Percentiles rank a stretch among this genome's conserved stretches.
These are phyloP conservation scores for Hysterium pulicare DNA, from an alignment of 2,329 filamentous ascomycete species.

Conservation along the genomic window DNA sequence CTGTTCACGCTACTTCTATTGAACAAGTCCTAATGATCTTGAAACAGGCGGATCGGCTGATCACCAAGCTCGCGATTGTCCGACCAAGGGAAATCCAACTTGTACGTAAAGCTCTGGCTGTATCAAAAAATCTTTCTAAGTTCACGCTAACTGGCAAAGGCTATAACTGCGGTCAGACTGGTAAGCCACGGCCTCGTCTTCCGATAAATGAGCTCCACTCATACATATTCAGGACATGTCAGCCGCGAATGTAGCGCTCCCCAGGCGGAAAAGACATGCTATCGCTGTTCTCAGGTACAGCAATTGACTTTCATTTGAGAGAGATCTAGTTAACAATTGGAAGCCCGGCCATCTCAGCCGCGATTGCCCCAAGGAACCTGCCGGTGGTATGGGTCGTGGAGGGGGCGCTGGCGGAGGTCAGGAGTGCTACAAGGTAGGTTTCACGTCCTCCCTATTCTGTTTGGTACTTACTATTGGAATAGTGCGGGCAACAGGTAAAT, in stretches of 20 bases:
- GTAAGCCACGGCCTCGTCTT: too few species aligned
- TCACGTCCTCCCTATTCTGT: too few species aligned
- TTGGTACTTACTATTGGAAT: too few species aligned
- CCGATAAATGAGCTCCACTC: too few species aligned
- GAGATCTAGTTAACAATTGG: too few species aligned
- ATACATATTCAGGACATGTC: slow-evolving; percentile 48
- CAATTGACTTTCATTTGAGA: too few species aligned
- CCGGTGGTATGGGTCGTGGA: slow-evolving; percentile 48
- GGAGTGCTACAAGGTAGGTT: slow-evolving; percentile 98
- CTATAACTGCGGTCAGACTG: slow-evolving; percentile 49
- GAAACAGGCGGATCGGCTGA: too few species aligned
- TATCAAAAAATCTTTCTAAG: too few species aligned
- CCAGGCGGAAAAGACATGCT: slow-evolving; percentile 76
- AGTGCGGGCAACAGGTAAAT: too few species aligned
- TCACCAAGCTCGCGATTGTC: slow-evolving; percentile 51
- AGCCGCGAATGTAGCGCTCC: slow-evolving; percentile 87
- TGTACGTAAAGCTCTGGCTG: too few species aligned
- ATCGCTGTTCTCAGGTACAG: slow-evolving; percentile 52
- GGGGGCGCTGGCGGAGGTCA: slow-evolving; percentile 47
- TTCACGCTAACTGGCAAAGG: too few species aligned
- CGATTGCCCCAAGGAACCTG: slow-evolving; percentile 63
- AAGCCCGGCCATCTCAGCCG: slow-evolving; percentile 87
- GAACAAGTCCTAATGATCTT: too few species aligned
- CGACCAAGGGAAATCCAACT: slow-evolving; percentile 47
- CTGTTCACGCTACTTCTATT: not conserved